Evolutionary conservation across 2,329 filamentous ascomycete genomes (phyloP).

Genomic region (Penicillium sp.): DNA sequence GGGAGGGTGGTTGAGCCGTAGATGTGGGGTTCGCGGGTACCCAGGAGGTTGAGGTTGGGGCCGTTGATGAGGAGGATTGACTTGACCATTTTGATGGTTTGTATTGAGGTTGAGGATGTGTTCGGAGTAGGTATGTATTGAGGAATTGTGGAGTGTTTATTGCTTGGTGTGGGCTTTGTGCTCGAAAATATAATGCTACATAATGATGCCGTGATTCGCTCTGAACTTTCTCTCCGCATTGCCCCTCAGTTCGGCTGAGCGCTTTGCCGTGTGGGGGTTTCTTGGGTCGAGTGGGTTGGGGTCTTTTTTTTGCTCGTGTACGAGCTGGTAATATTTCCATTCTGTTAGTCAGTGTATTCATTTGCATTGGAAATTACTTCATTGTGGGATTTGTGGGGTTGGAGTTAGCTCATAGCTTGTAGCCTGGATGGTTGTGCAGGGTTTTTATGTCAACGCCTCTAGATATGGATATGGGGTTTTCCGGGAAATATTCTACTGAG

Average conservation of each 20-base stretch:
- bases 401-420: background rate
- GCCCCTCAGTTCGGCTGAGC: slow-evolving; percentile 15
- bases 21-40: slow-evolving; percentile 70
- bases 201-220: background rate
- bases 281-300: background rate
- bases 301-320: background rate
- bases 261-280: slow-evolving; percentile 20
- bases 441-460: background rate
- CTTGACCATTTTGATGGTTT: slow-evolving; percentile 29
- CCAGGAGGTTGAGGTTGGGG: slow-evolving; percentile 80
- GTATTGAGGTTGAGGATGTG: background rate
- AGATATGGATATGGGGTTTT: background rate
- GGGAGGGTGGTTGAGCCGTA: slow-evolving; percentile 70
- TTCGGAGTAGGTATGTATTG: background rate
- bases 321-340: slow-evolving; percentile 1
- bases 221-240: slow-evolving; percentile 13
- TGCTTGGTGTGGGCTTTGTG: background rate
- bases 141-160: background rate
- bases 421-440: background rate
- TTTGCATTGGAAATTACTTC: background rate
- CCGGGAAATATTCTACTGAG: background rate
- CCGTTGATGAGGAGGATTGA: slow-evolving; percentile 73
- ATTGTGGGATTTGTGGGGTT: background rate
- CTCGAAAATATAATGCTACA: background rate
- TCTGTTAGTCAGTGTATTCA: background rate